A percentile compares a stretch with the other conserved stretches of the same genome.
phyloP scores from a whole-genome alignment of 371 early-diverging fungal species.

The Blakeslea trispora region DNA sequence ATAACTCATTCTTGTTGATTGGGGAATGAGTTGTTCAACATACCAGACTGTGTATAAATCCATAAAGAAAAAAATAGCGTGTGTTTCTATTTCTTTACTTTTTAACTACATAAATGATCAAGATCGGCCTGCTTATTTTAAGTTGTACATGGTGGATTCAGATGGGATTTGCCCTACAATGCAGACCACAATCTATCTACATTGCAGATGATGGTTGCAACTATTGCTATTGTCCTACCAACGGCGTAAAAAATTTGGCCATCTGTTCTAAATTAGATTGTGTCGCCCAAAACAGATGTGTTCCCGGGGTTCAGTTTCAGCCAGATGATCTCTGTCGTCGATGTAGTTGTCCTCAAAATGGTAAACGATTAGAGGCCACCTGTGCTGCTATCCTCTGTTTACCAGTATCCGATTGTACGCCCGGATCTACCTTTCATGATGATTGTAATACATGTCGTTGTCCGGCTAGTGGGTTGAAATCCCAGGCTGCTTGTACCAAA shows the following conservation, averaged over 20 bases:
- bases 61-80: no score
- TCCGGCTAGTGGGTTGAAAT: not conserved
- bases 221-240: conserved; percentile 2
- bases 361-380: conserved; percentile 2
- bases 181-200: not conserved
- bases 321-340: conserved; percentile 4
- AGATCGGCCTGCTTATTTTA: no score
- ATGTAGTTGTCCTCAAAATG: conserved; percentile 3
- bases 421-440: not conserved
- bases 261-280: not conserved
- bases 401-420: not conserved
- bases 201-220: conserved; percentile 1
- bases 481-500: not conserved
- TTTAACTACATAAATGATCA: no score
- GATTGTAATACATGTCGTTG: not conserved
- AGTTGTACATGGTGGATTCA: not conserved
- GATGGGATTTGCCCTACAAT: not conserved
- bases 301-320: not conserved
- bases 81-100: no score
- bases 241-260: not conserved
- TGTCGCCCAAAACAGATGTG: not conserved
- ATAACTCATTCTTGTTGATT: conserved; percentile 18
- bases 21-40: no score
- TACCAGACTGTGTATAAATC: no score
- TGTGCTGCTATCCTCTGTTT: not conserved